Percentiles rank a stretch among this genome's conserved stretches.
phyloP scores from a whole-genome alignment of 73 alveolate species.

The Symbiodinium natans region DNA sequence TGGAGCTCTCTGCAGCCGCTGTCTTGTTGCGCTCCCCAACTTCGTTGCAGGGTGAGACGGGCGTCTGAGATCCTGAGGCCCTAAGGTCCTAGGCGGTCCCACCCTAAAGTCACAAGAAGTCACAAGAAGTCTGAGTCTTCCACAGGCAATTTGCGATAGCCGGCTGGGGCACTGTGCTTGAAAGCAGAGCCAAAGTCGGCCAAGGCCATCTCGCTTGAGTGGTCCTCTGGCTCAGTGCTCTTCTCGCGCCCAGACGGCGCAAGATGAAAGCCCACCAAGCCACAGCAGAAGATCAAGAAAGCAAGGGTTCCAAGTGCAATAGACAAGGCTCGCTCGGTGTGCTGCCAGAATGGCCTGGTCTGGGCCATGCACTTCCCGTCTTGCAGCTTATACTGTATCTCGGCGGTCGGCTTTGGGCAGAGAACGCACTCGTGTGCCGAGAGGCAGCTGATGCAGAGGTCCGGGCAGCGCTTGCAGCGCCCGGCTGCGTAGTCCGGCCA shows the following conservation, averaged over 20 bases:
- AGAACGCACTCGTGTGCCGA: constrained; percentile 22
- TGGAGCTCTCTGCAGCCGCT: not conserved
- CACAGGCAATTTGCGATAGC: not conserved
- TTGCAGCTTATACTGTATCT: constrained; percentile 23
- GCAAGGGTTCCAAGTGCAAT: constrained; percentile 3
- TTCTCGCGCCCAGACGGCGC: not conserved
- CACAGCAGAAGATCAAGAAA: constrained; percentile 58
- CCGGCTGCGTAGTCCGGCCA: constrained; percentile 62
- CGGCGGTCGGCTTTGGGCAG: constrained; percentile 38
- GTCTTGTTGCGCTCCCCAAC: not conserved
- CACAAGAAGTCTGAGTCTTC: not conserved
- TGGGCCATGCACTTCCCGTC: not conserved
- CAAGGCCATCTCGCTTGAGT: not conserved
- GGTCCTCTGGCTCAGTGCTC: not conserved
- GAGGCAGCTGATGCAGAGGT: constrained; percentile 56
- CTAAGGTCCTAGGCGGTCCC: too few relatives aligned
- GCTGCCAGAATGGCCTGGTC: constrained; percentile 80
- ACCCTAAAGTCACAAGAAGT: too few relatives aligned
- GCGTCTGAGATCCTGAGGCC: too few relatives aligned
- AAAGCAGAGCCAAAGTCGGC: constrained; percentile 2
- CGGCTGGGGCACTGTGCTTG: not conserved
- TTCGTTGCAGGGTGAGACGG: not conserved
- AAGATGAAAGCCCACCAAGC: not conserved
- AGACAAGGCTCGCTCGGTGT: constrained; percentile 8
- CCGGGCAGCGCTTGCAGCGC: constrained; percentile 93